Conservation (phyloP, 345 rosid species). For the Syzygium grande region DNA sequence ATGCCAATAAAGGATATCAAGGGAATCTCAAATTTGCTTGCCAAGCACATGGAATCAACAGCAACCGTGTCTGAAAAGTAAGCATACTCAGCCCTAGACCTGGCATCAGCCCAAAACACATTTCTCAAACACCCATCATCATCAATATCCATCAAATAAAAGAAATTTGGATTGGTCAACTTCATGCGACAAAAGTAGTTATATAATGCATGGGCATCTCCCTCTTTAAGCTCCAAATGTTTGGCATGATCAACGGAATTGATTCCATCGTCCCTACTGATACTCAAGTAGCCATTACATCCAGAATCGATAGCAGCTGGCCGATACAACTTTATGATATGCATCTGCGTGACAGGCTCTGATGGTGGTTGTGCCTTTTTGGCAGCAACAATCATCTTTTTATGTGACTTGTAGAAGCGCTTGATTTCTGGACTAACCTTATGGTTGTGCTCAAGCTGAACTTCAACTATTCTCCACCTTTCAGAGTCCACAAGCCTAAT, state of each 20-base stretch:
- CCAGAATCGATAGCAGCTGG: conserved; percentile 17
- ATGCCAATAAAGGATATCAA: conserved; percentile 43
- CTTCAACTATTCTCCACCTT: conserved; percentile 76
- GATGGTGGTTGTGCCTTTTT: conserved; percentile 23
- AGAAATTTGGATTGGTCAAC: conserved; percentile 47
- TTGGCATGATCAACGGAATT: conserved; percentile 22
- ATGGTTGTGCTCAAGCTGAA: conserved; percentile 75
- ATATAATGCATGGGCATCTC: conserved; percentile 39
- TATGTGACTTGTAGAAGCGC: conserved; percentile 59
- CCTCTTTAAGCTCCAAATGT: conserved; percentile 36
- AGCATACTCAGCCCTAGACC: conserved; percentile 30
- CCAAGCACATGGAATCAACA: conserved; percentile 39
- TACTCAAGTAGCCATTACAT: conserved; percentile 16
- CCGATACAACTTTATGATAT: conserved; percentile 36
- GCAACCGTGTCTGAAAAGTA: conserved; percentile 33
- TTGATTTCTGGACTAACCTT: conserved; percentile 54
- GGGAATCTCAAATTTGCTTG: conserved; percentile 42
- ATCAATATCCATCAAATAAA: conserved; percentile 43
- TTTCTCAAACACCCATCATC: conserved; percentile 36
- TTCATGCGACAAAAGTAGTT: conserved; percentile 43
- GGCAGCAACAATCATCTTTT: conserved; percentile 42
- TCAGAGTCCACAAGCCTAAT: conserved; percentile 54
- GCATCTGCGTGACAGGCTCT: conserved; percentile 33
- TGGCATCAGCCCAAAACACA: conserved; percentile 50
- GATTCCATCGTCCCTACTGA: conserved; percentile 15